phyloP scores from a whole-genome alignment of 1,284 basidiomycete species.

The Ustilago esculenta region DNA sequence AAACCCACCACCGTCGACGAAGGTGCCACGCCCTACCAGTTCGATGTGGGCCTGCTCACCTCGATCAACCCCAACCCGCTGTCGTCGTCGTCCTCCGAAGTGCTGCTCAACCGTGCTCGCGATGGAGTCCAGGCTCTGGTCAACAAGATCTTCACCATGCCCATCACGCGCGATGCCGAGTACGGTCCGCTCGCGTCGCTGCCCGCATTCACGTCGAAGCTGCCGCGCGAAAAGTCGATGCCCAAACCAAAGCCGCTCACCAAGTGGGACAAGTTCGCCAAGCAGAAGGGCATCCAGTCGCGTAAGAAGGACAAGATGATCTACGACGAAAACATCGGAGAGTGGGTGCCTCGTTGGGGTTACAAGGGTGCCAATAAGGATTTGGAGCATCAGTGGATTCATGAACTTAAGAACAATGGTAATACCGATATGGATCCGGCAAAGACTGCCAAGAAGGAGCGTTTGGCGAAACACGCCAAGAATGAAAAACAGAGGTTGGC shows the following conservation, averaged over 20 bases:
- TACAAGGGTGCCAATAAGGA: slow-evolving; percentile 82
- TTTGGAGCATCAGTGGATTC: slow-evolving; percentile 88
- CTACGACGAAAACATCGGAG: slow-evolving; percentile 94
- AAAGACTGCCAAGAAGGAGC: slow-evolving; percentile 77
- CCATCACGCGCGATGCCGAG: slow-evolving; percentile 75
- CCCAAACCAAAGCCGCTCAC: slow-evolving; percentile 91
- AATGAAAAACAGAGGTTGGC: slow-evolving; percentile 83
- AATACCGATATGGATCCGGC: slow-evolving; percentile 79
- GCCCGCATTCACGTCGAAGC: slow-evolving; percentile 74
- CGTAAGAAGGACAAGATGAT: slow-evolving; percentile 79
- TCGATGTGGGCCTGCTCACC: slow-evolving; percentile 84
- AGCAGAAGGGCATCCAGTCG: slow-evolving; percentile 88
- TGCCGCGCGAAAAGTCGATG: slow-evolving; percentile 90
- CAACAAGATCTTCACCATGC: slow-evolving; percentile 81
- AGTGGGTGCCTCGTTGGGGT: slow-evolving; percentile 94
- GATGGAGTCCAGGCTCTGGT: slow-evolving; percentile 87
- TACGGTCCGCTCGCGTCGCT: slow-evolving; percentile 87
- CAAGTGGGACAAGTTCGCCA: slow-evolving; percentile 97
- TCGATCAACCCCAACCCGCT: slow-evolving; percentile 88
- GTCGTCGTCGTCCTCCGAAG: slow-evolving; percentile 82
- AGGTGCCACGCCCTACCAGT: slow-evolving; percentile 81
- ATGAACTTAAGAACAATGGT: slow-evolving; percentile 85
- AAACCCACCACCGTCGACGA: slow-evolving; percentile 65
- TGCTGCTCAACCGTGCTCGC: slow-evolving; percentile 79
- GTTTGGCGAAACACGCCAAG: slow-evolving; percentile 83